Conservation (phyloP, 345 rosid species). For the Eucalyptus grandis region DNA sequence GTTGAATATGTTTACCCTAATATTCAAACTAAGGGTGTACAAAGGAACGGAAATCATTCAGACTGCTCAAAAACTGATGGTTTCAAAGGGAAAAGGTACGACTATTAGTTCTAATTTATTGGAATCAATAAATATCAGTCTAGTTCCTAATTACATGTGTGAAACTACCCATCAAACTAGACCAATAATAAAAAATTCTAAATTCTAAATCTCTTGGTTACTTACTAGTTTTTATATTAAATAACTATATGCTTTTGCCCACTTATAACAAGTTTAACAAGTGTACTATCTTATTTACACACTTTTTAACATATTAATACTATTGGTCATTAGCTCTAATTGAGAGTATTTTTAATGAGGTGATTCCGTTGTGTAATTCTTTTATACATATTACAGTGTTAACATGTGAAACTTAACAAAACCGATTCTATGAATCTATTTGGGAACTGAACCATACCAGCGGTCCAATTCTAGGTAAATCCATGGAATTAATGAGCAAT, state of each 20-base stretch:
- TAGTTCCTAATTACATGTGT: accelerated
- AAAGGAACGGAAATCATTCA: accelerated
- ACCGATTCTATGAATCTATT: accelerated
- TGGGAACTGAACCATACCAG: accelerated
- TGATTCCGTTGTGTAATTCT: accelerated
- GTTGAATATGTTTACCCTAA: too few species aligned
- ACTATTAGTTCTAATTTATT: accelerated
- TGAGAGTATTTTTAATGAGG: too few species aligned
- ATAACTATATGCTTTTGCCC: too few species aligned
- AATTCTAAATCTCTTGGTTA: too few species aligned
- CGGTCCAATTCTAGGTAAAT: accelerated
- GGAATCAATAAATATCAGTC: accelerated
- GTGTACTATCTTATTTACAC: too few species aligned
- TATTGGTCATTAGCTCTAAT: too few species aligned
- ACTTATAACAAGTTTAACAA: too few species aligned
- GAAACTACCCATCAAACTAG: accelerated
- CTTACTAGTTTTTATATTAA: too few species aligned
- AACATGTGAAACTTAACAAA: accelerated
- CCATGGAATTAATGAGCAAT: accelerated
- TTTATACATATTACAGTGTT: too few species aligned
- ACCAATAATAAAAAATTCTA: too few species aligned
- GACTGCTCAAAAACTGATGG: accelerated
- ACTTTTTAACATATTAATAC: too few species aligned
- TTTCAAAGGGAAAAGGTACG: accelerated
- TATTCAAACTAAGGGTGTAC: too few species aligned